Evolutionary conservation across 1,284 basidiomycete species (phyloP).

Genomic region (Moesziomyces globuligerus): DNA sequence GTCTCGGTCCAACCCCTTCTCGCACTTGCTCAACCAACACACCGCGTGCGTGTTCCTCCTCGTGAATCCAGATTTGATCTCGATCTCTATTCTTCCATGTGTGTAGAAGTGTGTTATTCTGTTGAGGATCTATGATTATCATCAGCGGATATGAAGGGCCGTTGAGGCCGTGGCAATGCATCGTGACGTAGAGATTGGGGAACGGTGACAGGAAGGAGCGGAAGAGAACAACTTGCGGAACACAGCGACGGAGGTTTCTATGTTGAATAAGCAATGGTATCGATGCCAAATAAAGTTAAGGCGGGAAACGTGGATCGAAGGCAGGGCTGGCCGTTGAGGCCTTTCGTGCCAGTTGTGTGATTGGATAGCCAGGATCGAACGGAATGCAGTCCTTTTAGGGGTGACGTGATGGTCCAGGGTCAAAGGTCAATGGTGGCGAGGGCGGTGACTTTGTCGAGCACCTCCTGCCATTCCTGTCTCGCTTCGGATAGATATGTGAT

Average conservation of each 20-base stretch:
- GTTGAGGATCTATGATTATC: not conserved
- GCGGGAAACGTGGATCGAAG: not conserved
- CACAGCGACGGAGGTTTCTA: not conserved
- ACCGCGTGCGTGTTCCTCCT: not conserved
- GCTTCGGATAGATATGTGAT: slow-evolving; percentile 92
- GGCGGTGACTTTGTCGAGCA: slow-evolving; percentile 76
- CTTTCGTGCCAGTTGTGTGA: no score
- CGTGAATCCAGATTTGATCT: not conserved
- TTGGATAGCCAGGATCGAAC: no score
- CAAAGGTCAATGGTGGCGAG: slow-evolving; percentile 36
- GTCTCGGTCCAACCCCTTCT: not conserved
- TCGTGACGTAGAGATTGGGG: not conserved
- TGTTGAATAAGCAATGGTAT: slow-evolving; percentile 13
- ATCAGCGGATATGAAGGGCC: not conserved
- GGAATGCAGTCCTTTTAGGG: not conserved
- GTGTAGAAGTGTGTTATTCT: not conserved
- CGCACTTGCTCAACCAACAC: slow-evolving; percentile 2
- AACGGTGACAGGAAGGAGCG: not conserved
- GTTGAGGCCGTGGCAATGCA: not conserved
- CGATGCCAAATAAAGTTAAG: no score
- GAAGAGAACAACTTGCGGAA: not conserved
- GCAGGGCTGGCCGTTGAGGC: slow-evolving; percentile 10
- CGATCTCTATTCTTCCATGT: no score
- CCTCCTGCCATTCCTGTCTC: slow-evolving; percentile 92
- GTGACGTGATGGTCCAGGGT: not conserved